phyloP scores from a whole-genome alignment of 495 filamentous ascomycete genomes.

The Astrothelium macrocarpum region DNA sequence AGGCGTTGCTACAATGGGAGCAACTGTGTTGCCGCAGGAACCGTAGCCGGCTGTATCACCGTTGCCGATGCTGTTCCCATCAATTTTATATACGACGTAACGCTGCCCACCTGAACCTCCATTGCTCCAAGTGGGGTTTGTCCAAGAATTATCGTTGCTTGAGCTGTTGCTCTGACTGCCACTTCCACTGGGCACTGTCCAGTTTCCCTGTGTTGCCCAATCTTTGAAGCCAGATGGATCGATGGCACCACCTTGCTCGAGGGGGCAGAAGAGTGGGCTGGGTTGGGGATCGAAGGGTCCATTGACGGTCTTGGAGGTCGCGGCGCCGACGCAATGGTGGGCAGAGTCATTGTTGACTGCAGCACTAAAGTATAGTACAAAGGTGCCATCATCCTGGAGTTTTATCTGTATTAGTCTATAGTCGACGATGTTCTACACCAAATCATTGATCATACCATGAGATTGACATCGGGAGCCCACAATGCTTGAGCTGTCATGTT shows the following conservation, averaged over 20 bases:
- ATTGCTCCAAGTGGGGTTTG: background rate
- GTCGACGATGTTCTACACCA: background rate
- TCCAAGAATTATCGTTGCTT: conserved; percentile 3
- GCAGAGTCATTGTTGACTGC: conserved; percentile 17
- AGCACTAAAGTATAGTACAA: conserved; percentile 38
- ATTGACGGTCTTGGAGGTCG: conserved; percentile 29
- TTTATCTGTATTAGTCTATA: background rate
- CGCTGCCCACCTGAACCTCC: conserved; percentile 10
- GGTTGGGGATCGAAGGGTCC: conserved; percentile 32
- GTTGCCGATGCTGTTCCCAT: conserved; percentile 19
- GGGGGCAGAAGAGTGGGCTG: conserved; percentile 15
- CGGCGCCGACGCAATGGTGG: conserved; percentile 39
- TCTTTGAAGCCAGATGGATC: conserved; percentile 19
- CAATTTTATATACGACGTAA: conserved; percentile 21
- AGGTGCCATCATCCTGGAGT: conserved; percentile 27
- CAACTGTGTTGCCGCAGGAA: conserved; percentile 15
- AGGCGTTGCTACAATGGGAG: conserved; percentile 15
- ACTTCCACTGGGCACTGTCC: background rate
- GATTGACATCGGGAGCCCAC: conserved; percentile 22
- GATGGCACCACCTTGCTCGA: conserved; percentile 20
- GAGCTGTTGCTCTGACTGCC: background rate
- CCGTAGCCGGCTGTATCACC: conserved; percentile 9
- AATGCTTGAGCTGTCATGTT: conserved; percentile 8
- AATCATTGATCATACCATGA: conserved; percentile 26
- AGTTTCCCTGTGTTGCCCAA: background rate